A percentile compares a stretch with the other conserved stretches of the same genome.
Evolutionary conservation across 495 filamentous ascomycete genomes (phyloP).

Genomic region (Stereocaulon alpinum): DNA sequence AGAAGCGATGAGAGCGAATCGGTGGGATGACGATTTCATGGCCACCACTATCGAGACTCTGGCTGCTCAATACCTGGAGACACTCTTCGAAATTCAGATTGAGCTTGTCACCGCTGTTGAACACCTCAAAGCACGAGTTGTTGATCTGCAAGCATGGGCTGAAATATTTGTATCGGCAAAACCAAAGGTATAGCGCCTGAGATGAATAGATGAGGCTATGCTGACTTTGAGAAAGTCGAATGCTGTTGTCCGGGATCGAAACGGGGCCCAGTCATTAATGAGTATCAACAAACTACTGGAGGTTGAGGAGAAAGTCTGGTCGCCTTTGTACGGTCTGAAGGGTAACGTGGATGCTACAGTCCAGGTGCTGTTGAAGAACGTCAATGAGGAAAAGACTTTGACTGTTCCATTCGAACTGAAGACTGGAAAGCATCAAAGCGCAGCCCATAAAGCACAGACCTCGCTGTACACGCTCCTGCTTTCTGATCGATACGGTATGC

Average conservation of each 20-base stretch:
- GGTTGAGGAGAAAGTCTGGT: constrained; percentile 96
- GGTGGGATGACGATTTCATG: constrained; percentile 65
- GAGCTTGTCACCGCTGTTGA: constrained; percentile 58
- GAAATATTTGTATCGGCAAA: constrained; percentile 60
- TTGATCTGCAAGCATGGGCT: constrained; percentile 73
- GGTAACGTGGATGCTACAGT: constrained; percentile 98
- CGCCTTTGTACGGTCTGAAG: constrained; percentile 91
- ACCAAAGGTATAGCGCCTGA: constrained; percentile 47
- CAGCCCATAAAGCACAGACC: constrained; percentile 82
- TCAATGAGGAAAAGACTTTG: constrained; percentile 50
- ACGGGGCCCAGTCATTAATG: constrained; percentile 61
- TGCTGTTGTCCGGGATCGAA: constrained; percentile 68
- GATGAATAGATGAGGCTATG: neutral
- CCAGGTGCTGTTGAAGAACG: constrained; percentile 71
- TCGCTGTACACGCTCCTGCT: constrained; percentile 86
- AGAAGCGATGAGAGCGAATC: constrained; percentile 71
- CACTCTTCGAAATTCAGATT: constrained; percentile 73
- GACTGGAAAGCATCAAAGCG: constrained; percentile 68
- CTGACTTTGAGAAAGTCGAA: constrained; percentile 39
- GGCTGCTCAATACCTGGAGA: constrained; percentile 64
- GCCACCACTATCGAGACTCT: constrained; percentile 51
- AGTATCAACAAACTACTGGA: constrained; percentile 89
- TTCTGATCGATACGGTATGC: constrained; percentile 74
- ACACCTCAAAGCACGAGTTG: constrained; percentile 68
- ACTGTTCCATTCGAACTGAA: constrained; percentile 92